These are phyloP conservation scores for Alternaria alternata DNA, from an alignment of 2,329 filamentous ascomycete genomes.

Conservation along the genomic window DNA sequence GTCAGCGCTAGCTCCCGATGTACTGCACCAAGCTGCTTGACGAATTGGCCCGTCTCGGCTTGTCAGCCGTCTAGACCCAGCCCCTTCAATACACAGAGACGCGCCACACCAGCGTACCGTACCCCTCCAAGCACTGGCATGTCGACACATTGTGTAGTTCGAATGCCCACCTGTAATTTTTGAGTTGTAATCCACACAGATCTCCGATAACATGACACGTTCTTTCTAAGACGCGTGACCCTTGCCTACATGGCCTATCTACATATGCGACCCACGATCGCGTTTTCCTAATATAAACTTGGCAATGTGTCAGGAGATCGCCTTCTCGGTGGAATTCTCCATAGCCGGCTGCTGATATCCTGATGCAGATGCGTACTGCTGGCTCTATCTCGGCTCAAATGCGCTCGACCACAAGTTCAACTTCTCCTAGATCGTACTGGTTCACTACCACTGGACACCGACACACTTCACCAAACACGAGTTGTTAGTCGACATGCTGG, in stretches of 20 bases:
- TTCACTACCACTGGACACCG: background rate
- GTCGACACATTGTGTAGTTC: background rate
- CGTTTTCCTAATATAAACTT: background rate
- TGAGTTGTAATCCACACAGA: background rate
- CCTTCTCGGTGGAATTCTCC: background rate
- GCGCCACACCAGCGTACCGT: background rate
- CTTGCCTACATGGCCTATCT: background rate
- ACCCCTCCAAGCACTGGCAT: background rate
- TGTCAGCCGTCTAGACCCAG: conserved; percentile 21
- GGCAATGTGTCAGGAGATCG: conserved; percentile 1
- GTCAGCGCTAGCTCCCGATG: conserved; percentile 32
- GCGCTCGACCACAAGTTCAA: background rate
- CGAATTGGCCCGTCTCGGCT: conserved; percentile 29
- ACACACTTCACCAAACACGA: background rate
- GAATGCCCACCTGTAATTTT: background rate
- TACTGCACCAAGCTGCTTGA: conserved; percentile 24
- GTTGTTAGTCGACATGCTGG: background rate
- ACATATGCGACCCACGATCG: background rate
- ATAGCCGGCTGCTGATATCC: background rate
- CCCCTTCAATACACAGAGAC: conserved; percentile 6
- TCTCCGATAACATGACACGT: background rate
- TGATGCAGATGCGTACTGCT: conserved; percentile 3
- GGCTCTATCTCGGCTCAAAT: conserved; percentile 4
- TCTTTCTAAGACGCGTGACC: background rate
- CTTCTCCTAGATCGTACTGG: background rate